Base-by-base conservation (phyloP, 176 grass and related monocot species). In the Tuctoria greenei region DNA sequence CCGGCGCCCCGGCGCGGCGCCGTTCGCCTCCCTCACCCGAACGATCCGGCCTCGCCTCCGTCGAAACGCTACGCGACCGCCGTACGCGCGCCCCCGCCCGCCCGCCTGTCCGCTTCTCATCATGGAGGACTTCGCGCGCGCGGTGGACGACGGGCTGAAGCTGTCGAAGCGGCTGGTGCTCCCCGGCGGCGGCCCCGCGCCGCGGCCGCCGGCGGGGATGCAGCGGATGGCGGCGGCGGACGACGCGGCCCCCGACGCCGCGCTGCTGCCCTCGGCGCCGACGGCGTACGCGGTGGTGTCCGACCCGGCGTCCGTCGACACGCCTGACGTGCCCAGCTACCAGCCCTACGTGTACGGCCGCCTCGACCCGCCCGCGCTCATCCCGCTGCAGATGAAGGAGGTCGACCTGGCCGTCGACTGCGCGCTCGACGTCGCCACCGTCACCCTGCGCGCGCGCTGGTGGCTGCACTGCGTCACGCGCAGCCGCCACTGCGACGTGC, bases 321-420 rank as follows among this genome's bases (percentile, higher is more conserved):
- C 86, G 47, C 95, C 92, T 45, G 92, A 99, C 40, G 82, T 90
- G 50, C 96, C 96, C 24, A 99, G 96, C 70, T 99, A 99, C 77
- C 92, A 99, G 89, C 96, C 96, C 65, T 82, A 99, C 54, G 92
- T 99, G 0, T 92, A 95, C 80, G 96, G 89, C 37, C 47, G 77
- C 67, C 87, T 90, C 73, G 92, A 99, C 61, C 89, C 89, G 36
- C 89, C 92, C 27, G 89, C 89, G 58, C 80, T 99, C 37, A 95
- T 99, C 83, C 87, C 92, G 38, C 88, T 95, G 67, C 95, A 95
- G 67, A 92, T 99, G 91, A 92, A 86, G 72, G 87, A 95, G 76
- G 68, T 95, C 71, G 82, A 82, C 79, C 54, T 99, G 7, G 85
- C 77, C 13, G 87, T 86, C 8, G 89, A 92, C 46, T 99, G 89